phyloP scores from a whole-genome alignment of 805 yeast genomes.

The Maudiozyma turicensis region DNA sequence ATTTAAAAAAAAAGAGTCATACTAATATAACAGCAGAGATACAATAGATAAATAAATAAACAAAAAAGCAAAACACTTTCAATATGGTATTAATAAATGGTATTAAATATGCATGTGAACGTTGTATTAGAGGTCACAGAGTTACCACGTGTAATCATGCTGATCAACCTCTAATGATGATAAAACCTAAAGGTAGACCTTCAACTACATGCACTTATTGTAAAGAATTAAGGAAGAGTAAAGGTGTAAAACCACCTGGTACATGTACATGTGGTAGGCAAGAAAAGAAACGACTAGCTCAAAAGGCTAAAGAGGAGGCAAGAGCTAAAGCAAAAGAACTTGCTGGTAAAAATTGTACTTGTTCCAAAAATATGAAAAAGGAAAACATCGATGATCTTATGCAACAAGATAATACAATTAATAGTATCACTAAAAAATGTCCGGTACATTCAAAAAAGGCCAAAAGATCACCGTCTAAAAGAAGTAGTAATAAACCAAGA shows the following conservation, averaged over 20 bases:
- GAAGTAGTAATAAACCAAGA: slow-evolving; percentile 2
- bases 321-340: slow-evolving; percentile 19
- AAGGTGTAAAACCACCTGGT: slow-evolving; percentile 46
- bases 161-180: slow-evolving; percentile 82
- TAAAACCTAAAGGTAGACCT: slow-evolving; percentile 95
- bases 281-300: slow-evolving; percentile 32
- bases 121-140: slow-evolving; percentile 94
- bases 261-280: slow-evolving; percentile 59
- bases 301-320: slow-evolving; percentile 27
- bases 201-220: slow-evolving; percentile 86
- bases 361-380: slow-evolving; percentile 16
- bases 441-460: slow-evolving; percentile 14
- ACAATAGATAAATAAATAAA: too few species aligned
- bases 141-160: slow-evolving; percentile 91
- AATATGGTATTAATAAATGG: slow-evolving; percentile 88
- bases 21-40: background rate
- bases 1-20: too few species aligned
- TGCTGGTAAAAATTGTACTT: slow-evolving; percentile 28
- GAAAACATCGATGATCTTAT: background rate
- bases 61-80: background rate
- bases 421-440: slow-evolving; percentile 5
- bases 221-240: slow-evolving; percentile 59
- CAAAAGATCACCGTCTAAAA: slow-evolving; percentile 5
- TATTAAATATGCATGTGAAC: slow-evolving; percentile 88
- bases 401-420: background rate